Conservation (phyloP, 2,329 filamentous ascomycete genomes). For the Huntiella decipiens region DNA sequence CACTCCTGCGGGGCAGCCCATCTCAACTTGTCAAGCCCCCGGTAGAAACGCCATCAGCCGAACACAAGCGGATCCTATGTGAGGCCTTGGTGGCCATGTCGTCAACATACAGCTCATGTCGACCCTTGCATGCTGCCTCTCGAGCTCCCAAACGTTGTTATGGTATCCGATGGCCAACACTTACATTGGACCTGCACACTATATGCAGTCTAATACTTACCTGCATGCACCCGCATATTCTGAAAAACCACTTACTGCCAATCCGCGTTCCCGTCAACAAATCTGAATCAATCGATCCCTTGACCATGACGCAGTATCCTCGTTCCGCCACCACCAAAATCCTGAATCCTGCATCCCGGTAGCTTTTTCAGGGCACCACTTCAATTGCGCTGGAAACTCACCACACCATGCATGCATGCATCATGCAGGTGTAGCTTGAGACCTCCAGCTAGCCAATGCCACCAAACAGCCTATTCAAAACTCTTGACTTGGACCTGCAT, state of each 20-base stretch:
- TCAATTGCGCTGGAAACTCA: too few species aligned
- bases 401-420: too few species aligned
- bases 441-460: too few species aligned
- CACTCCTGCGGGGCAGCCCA: too few species aligned
- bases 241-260: too few species aligned
- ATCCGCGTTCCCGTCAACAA: not conserved
- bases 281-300: not conserved
- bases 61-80: not conserved
- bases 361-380: too few species aligned
- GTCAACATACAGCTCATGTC: not conserved
- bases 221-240: not conserved
- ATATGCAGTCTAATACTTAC: not conserved
- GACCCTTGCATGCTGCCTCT: not conserved
- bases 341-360: too few species aligned
- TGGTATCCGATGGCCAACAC: not conserved
- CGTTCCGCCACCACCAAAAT: not conserved
- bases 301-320: not conserved
- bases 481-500: too few species aligned
- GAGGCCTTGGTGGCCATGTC: constrained; percentile 2
- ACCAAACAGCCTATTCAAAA: too few species aligned
- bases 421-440: too few species aligned
- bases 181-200: constrained; percentile 1
- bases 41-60: not conserved
- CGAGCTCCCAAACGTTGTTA: not conserved
- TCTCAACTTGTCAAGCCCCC: too few species aligned